A percentile compares a stretch with the other conserved stretches of the same genome.
These are phyloP conservation scores for Microsporum canis DNA, from an alignment of 2,329 filamentous ascomycete genomes.

Conservation along the genomic window DNA sequence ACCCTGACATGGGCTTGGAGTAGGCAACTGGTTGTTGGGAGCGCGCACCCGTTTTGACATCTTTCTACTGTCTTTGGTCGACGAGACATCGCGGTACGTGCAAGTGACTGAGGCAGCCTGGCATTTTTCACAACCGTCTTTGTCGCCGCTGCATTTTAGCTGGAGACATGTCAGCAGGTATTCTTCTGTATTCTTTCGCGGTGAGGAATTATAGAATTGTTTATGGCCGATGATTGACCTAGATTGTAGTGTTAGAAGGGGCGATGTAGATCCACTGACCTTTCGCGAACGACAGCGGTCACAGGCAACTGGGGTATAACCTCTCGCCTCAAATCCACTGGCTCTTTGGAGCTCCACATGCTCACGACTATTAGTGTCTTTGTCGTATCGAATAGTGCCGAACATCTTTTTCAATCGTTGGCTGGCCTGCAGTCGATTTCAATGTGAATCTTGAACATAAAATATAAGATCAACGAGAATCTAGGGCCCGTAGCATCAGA, in stretches of 20 bases:
- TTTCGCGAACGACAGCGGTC: neutral
- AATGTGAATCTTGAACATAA: neutral
- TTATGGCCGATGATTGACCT: neutral
- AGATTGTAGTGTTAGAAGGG: neutral
- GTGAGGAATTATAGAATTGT: neutral
- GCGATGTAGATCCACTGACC: neutral
- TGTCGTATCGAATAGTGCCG: neutral
- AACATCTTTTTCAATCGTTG: neutral
- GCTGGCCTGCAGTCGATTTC: neutral
- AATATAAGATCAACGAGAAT: neutral
- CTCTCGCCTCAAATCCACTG: neutral
- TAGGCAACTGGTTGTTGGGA: neutral
- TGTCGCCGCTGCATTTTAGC: neutral
- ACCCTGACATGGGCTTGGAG: neutral
- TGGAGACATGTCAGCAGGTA: neutral
- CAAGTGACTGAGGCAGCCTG: neutral
- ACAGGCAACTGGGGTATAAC: neutral
- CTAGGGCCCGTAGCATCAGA: neutral
- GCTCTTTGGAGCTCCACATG: neutral
- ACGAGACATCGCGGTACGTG: neutral
- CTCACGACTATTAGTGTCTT: neutral
- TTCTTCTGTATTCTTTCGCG: neutral
- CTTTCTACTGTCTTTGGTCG: neutral
- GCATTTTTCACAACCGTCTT: neutral
- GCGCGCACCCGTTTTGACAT: neutral